These are phyloP conservation scores for Drechslerella coelobrocha DNA, from an alignment of 2,329 filamentous ascomycete species.

Conservation along the genomic window DNA sequence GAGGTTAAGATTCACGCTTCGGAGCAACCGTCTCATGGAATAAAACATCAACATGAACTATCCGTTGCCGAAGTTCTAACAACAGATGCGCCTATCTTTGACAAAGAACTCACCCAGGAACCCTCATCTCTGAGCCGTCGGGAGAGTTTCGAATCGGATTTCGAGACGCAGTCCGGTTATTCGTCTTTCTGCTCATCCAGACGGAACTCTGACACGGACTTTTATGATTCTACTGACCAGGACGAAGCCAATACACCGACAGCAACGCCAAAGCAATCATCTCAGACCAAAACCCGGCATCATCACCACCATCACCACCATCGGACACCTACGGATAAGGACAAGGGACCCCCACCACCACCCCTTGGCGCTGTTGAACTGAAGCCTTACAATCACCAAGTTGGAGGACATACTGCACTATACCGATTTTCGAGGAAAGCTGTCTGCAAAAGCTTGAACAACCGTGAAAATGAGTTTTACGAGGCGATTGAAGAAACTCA, in stretches of 20 bases:
- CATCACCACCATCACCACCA: conserved; percentile 56
- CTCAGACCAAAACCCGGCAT: conserved; percentile 54
- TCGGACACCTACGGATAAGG: conserved; percentile 43
- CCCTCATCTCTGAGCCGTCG: conserved; percentile 56
- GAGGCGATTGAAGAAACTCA: conserved; percentile 92
- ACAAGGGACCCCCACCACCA: conserved; percentile 57
- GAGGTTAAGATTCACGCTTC: conserved; percentile 37
- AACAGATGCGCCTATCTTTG: conserved; percentile 28
- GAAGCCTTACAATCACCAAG: conserved; percentile 96
- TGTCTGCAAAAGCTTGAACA: conserved; percentile 98
- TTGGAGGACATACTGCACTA: conserved; percentile 93
- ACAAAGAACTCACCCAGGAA: conserved; percentile 22
- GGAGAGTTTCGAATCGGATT: conserved; percentile 60
- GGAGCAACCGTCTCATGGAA: conserved; percentile 24
- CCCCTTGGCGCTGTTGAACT: conserved; percentile 89
- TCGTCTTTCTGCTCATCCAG: conserved; percentile 51
- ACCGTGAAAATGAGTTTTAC: conserved; percentile 98
- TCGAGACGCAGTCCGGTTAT: conserved; percentile 55
- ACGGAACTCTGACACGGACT: conserved; percentile 59
- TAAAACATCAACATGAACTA: conserved; percentile 45
- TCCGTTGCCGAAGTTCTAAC: conserved; percentile 43
- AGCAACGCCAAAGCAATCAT: conserved; percentile 54
- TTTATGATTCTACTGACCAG: conserved; percentile 59
- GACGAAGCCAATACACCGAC: conserved; percentile 56
- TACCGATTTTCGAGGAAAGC: conserved; percentile 95